phyloP scores from a whole-genome alignment of 306 rosid genomes.

The Vachellia pachyceras region DNA sequence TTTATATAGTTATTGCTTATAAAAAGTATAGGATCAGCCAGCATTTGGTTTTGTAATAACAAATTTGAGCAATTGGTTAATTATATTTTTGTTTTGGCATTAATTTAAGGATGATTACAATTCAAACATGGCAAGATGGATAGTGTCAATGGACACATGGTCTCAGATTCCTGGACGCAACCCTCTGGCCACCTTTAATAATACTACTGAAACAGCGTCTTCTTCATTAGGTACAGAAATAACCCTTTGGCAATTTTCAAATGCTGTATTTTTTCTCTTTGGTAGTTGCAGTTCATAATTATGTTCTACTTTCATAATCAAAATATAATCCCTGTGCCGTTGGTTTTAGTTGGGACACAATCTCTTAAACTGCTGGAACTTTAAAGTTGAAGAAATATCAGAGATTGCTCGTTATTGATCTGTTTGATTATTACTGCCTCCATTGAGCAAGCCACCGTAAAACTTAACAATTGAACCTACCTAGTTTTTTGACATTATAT shows the following conservation, averaged over 20 bases:
- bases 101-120: conserved; percentile 38
- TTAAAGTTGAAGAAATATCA: neutral
- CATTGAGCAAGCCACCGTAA: no score
- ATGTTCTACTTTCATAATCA: neutral
- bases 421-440: no score
- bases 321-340: neutral
- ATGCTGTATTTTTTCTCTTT: neutral
- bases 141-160: neutral
- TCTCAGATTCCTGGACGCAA: neutral
- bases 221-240: conserved; percentile 5
- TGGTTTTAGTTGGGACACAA: neutral
- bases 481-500: no score
- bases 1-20: no score
- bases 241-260: neutral
- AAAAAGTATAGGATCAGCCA: no score
- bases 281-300: neutral
- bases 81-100: neutral
- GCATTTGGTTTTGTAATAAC: no score
- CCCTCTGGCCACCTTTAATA: neutral
- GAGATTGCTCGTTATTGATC: no score
- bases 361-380: neutral
- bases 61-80: neutral
- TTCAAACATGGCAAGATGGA: neutral
- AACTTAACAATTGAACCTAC: no score
- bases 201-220: conserved; percentile 5